Evolutionary conservation across 1,284 basidiomycete species (phyloP).

Genomic region (Heterobasidion annosum): DNA sequence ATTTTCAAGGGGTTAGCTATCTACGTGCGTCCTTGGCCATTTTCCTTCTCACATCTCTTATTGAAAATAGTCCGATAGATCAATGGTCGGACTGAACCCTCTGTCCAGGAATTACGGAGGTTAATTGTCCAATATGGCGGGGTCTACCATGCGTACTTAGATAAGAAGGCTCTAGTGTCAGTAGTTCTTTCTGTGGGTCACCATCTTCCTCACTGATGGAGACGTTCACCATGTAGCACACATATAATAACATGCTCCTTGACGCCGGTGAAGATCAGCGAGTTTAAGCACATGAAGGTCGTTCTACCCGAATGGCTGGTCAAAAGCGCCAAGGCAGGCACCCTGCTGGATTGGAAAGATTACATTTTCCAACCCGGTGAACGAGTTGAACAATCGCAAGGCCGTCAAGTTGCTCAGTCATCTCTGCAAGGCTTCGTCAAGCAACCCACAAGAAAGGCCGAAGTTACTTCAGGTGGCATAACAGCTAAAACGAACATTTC

Average conservation of each 20-base stretch:
- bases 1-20: constrained; percentile 72
- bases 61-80: constrained; percentile 38
- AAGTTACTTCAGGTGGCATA: neutral
- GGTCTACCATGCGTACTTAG: constrained; percentile 76
- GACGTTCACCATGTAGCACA: constrained; percentile 39
- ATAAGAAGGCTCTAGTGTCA: constrained; percentile 68
- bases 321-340: constrained; percentile 58
- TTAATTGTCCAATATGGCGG: constrained; percentile 84
- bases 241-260: constrained; percentile 88
- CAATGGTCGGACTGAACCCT: constrained; percentile 87
- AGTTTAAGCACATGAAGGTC: constrained; percentile 86
- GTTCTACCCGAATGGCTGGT: constrained; percentile 84
- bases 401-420: constrained; percentile 28
- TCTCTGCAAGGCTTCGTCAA: constrained; percentile 19
- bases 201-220: constrained; percentile 1
- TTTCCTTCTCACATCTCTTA: neutral
- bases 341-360: constrained; percentile 71
- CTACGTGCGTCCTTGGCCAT: constrained; percentile 48
- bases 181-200: constrained; percentile 18
- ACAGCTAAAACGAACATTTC: no score
- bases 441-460: constrained; percentile 4
- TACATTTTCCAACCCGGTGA: constrained; percentile 47
- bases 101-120: constrained; percentile 76
- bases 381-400: constrained; percentile 40
- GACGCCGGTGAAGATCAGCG: constrained; percentile 81